Evolutionary conservation across 768 basidiomycete species (phyloP).

Genomic region (Guyanaporus albipodus): DNA sequence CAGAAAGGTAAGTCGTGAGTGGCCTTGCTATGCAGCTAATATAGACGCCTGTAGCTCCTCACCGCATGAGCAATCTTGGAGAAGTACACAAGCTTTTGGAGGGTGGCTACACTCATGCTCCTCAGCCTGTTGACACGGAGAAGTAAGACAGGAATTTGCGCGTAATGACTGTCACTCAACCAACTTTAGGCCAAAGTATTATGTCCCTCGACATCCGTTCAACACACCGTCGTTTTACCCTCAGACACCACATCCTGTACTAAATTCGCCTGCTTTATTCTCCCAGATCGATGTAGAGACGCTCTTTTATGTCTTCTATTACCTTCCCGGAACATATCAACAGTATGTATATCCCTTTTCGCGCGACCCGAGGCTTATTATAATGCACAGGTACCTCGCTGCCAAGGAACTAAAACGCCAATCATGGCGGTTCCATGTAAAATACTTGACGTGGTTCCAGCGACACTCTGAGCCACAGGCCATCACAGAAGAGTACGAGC

Average conservation of each 20-base stretch:
- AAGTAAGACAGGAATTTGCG: slow-evolving; percentile 60
- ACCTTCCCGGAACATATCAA: slow-evolving; percentile 94
- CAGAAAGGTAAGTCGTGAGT: slow-evolving; percentile 72
- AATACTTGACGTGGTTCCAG: slow-evolving; percentile 99
- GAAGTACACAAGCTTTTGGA: slow-evolving; percentile 93
- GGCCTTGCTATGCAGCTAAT: neutral
- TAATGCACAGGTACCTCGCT: slow-evolving; percentile 70
- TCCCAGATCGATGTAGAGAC: slow-evolving; percentile 94
- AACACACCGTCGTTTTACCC: slow-evolving; percentile 94
- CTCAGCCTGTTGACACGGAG: slow-evolving; percentile 92
- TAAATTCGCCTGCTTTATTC: slow-evolving; percentile 83
- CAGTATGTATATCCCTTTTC: slow-evolving; percentile 50
- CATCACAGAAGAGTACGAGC: slow-evolving; percentile 99
- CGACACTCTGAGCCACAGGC: slow-evolving; percentile 96
- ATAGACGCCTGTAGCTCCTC: slow-evolving; percentile 46
- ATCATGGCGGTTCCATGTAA: slow-evolving; percentile 99
- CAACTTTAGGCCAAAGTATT: slow-evolving; percentile 85
- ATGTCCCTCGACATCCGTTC: slow-evolving; percentile 89
- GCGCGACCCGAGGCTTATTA: neutral
- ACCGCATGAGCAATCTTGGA: slow-evolving; percentile 82
- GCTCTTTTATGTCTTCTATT: slow-evolving; percentile 98
- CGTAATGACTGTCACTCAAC: slow-evolving; percentile 6
- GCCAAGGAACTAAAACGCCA: slow-evolving; percentile 96
- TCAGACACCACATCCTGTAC: slow-evolving; percentile 74
- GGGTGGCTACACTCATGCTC: slow-evolving; percentile 82